Conservation (phyloP, 176 grass and related monocot genomes). For the Alloteropsis semialata region DNA sequence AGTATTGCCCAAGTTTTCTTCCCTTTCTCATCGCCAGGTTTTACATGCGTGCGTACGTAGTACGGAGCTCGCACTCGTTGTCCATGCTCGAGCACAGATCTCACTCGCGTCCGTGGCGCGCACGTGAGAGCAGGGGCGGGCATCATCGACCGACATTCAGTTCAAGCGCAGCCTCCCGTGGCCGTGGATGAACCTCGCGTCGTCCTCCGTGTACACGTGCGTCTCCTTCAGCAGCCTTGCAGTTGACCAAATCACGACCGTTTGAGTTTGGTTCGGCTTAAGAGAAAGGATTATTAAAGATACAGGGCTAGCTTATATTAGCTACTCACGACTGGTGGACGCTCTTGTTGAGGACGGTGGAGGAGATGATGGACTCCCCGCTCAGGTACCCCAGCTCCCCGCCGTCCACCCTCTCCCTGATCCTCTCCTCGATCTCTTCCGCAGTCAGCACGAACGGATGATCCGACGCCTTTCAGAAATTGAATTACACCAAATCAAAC, state of each 20-base stretch:
- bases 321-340: slow-evolving; percentile 51
- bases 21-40: too few species aligned
- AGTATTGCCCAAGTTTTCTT: too few species aligned
- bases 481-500: too few species aligned
- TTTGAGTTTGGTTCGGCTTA: too few species aligned
- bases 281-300: too few species aligned
- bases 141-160: background rate
- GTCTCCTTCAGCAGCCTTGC: slow-evolving; percentile 59
- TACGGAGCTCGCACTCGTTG: too few species aligned
- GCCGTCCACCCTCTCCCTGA: slow-evolving; percentile 44
- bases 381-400: slow-evolving; percentile 30
- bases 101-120: too few species aligned
- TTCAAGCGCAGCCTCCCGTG: slow-evolving; percentile 43
- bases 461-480: slow-evolving; percentile 58
- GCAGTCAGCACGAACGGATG: slow-evolving; percentile 59
- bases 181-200: slow-evolving; percentile 71
- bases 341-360: slow-evolving; percentile 76
- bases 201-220: slow-evolving; percentile 75
- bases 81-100: too few species aligned
- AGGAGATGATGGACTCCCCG: slow-evolving; percentile 56
- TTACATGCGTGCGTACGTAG: too few species aligned
- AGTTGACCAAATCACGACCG: too few species aligned
- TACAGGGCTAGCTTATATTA: too few species aligned
- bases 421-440: slow-evolving; percentile 53
- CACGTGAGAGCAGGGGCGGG: too few species aligned